Conservation (phyloP, 2,329 filamentous ascomycete genomes). For the Diaporthe destruens region DNA sequence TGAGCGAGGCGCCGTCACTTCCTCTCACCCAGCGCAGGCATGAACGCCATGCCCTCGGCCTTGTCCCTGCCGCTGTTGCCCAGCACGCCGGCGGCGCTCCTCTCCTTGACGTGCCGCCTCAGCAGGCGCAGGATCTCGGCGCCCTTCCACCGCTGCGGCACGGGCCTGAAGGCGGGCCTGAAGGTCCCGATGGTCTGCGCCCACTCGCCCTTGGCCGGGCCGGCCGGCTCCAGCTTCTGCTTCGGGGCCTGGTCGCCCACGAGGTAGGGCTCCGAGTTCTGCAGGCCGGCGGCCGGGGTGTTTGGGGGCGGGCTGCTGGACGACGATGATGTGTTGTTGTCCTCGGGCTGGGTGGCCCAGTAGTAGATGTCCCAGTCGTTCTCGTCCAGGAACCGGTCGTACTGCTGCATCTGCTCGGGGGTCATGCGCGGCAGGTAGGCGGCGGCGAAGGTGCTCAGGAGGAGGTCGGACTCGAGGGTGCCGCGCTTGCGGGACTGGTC, state of each 20-base stretch:
- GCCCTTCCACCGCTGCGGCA: conserved; percentile 86
- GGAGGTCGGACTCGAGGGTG: conserved; percentile 93
- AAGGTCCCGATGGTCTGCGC: conserved; percentile 96
- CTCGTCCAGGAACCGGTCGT: conserved; percentile 94
- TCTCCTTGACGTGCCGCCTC: conserved; percentile 81
- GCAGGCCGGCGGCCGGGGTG: conserved; percentile 48
- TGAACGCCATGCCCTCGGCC: conserved; percentile 66
- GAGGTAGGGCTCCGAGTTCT: conserved; percentile 45
- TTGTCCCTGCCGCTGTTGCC: conserved; percentile 51
- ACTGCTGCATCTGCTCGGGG: conserved; percentile 79
- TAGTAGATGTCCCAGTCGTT: conserved; percentile 99
- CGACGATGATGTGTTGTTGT: conserved; percentile 54
- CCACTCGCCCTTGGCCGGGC: conserved; percentile 79
- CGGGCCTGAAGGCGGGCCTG: conserved; percentile 91
- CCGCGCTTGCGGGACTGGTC: conserved; percentile 98
- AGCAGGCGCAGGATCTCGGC: conserved; percentile 84
- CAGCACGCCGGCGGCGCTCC: conserved; percentile 71
- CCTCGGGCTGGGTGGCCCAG: conserved; percentile 91
- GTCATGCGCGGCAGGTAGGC: conserved; percentile 81
- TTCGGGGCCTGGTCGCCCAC: conserved; percentile 45
- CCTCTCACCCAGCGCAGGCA: conserved; percentile 59
- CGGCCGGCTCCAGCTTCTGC: conserved; percentile 48
- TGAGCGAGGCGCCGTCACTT: conserved; percentile 5
- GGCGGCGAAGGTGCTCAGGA: conserved; percentile 95
- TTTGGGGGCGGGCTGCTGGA: conserved; percentile 46